Conservation (phyloP, 805 yeast genomes). For the Dipodascopsis tothii region DNA sequence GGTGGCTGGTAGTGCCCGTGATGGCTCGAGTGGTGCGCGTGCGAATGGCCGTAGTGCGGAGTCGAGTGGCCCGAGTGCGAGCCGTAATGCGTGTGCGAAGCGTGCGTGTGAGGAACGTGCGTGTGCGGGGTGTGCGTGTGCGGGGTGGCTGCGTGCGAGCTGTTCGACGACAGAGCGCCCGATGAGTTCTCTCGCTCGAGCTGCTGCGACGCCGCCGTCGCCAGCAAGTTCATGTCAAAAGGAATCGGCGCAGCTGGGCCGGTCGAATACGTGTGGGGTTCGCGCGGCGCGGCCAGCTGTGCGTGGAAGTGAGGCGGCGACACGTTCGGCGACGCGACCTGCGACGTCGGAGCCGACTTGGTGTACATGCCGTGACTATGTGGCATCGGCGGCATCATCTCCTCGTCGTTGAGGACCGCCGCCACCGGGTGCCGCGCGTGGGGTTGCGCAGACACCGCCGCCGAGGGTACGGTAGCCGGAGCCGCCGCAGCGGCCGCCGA, state of each 20-base stretch:
- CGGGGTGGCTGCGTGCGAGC: conserved; percentile 8
- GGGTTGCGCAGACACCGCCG: conserved; percentile 1
- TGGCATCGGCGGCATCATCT: neutral
- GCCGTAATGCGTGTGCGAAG: conserved; percentile 10
- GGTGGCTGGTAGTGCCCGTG: conserved; percentile 26
- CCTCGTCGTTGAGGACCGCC: neutral
- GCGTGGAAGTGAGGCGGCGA: conserved; percentile 18
- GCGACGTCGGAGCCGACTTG: conserved; percentile 12
- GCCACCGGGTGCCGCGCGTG: neutral
- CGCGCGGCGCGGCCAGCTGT: conserved; percentile 4
- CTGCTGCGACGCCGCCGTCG: conserved; percentile 40
- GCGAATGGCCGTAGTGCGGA: conserved; percentile 18
- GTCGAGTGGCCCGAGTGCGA: conserved; percentile 1
- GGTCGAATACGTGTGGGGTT: neutral
- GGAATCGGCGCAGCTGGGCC: conserved; percentile 14
- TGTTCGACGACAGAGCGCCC: neutral
- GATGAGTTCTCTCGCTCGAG: conserved; percentile 31
- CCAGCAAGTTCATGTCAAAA: conserved; percentile 37
- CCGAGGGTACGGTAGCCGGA: conserved; percentile 4
- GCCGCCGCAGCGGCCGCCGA: conserved; percentile 18
- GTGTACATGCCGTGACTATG: conserved; percentile 4
- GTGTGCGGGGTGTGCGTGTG: neutral
- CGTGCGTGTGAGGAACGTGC: conserved; percentile 6
- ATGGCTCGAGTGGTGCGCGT: conserved; percentile 13
- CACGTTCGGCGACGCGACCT: conserved; percentile 15